phyloP scores from a whole-genome alignment of 805 yeast genomes.

The Diddensiella santjacobensis region DNA sequence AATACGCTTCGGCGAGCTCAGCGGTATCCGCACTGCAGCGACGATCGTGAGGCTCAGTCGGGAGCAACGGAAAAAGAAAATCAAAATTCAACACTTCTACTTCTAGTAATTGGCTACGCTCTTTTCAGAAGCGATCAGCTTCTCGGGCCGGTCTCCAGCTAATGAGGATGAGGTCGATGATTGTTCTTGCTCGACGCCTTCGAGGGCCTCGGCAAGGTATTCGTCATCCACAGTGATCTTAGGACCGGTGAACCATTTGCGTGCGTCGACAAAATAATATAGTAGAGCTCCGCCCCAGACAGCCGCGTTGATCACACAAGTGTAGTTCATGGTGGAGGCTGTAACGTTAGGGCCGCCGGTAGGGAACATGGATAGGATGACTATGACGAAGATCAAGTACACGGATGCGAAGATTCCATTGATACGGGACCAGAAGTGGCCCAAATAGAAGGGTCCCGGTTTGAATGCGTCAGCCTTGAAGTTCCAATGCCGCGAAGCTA shows the following conservation, averaged over 20 bases:
- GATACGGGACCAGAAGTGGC: conserved; percentile 43
- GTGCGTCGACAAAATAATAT: conserved; percentile 52
- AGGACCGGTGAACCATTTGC: conserved; percentile 58
- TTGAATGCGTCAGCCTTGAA: conserved; percentile 47
- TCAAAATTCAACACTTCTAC: too few relatives aligned
- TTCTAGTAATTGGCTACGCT: not conserved
- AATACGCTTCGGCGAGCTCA: too few relatives aligned
- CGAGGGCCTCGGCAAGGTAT: not conserved
- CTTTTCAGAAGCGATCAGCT: not conserved
- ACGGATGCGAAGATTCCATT: conserved; percentile 45
- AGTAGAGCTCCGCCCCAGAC: conserved; percentile 52
- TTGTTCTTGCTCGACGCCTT: not conserved
- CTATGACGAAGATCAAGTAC: conserved; percentile 51
- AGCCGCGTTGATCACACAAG: conserved; percentile 59
- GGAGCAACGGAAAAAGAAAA: too few relatives aligned
- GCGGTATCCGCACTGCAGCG: too few relatives aligned
- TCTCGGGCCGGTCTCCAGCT: not conserved
- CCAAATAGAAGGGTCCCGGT: conserved; percentile 68
- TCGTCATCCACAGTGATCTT: conserved; percentile 24
- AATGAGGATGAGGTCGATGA: not conserved
- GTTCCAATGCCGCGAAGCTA: conserved; percentile 46
- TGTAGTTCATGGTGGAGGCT: conserved; percentile 59
- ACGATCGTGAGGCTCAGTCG: too few relatives aligned
- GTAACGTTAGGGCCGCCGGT: conserved; percentile 31
- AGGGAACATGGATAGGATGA: conserved; percentile 60